Evolutionary conservation across 1,139 yeast species (phyloP), one percentile per base, ranked within the genome.

Genomic region (Kodamaea plutei): DNA sequence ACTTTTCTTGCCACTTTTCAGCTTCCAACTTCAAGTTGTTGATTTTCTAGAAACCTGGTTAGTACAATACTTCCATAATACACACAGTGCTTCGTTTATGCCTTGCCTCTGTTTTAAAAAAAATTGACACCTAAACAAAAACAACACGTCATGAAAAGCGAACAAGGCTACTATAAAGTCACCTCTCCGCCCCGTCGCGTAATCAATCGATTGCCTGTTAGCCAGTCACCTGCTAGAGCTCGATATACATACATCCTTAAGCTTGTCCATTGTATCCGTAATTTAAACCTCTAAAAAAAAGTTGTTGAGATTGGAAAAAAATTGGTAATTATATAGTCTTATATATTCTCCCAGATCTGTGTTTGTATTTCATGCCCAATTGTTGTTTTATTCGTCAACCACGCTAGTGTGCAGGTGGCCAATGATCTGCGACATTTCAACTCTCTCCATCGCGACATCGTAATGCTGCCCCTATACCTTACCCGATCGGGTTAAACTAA

Each of bases 1-100:
- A 83, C 71, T 88, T 85, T 61, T 87, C 96, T 70, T 89, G 96
- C 84, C 97, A 94, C 53, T 83, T 71, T 70, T 93, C 99, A 46
- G 96, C 89, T 59, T 91, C 98, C 53, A 84, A 73, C 68, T 89
- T 89, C 63, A 91, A 79, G 66, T 80, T 79, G 72, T 73, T 82
- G 71, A 91, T 72, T 79, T 91, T 89, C 93, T 84, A 40, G n/a
- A n/a, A n/a, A n/a, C 6, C 45, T 25, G 38, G 56, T 53, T 47
- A 47, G 55, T 48, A 37, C 24, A n/a, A n/a, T n/a, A n/a, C n/a
- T n/a, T n/a, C n/a, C 22, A 6, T 20, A 12, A 9, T 20, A n/a
- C 10, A 20, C 12, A 20, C 22, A 20, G 22, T 9, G 22, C 10
- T 10, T 20, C 10, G 5, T 20, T 20, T 20, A n/a, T 10, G 22